Evolutionary conservation across 2,329 filamentous ascomycete species (phyloP).

Genomic region (Penicillium sp.): DNA sequence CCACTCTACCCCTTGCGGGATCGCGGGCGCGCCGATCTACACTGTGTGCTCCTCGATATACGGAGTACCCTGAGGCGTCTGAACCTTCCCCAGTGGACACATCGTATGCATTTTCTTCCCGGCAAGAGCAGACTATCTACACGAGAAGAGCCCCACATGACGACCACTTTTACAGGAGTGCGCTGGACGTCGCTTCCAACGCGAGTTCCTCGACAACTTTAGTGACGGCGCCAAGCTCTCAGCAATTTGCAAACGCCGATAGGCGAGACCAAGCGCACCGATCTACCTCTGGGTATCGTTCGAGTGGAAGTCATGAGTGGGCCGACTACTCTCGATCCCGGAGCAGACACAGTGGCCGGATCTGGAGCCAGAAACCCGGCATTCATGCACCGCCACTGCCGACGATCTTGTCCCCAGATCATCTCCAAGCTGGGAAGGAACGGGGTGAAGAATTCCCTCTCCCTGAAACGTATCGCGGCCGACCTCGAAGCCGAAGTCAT

Average conservation of each 20-base stretch:
- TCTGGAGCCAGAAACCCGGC: constrained; percentile 17
- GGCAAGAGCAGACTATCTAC: neutral
- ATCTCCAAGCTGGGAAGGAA: constrained; percentile 4
- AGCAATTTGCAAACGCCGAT: neutral
- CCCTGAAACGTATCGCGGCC: constrained; percentile 21
- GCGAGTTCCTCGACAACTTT: constrained; percentile 4
- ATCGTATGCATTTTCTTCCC: neutral
- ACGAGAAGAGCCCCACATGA: constrained; percentile 7
- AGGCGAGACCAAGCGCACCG: constrained; percentile 5
- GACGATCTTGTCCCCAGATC: constrained; percentile 19
- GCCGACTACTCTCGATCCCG: constrained; percentile 14
- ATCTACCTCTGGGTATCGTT: constrained; percentile 13
- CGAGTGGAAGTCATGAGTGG: neutral
- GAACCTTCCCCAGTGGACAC: neutral
- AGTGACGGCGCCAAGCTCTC: constrained; percentile 4
- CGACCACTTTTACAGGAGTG: constrained; percentile 9
- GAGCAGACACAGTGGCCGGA: constrained; percentile 10
- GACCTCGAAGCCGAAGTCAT: constrained; percentile 25
- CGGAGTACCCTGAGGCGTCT: constrained; percentile 14
- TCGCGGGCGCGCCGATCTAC: constrained; percentile 20
- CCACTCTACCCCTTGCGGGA: constrained; percentile 2
- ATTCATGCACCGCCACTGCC: constrained; percentile 22
- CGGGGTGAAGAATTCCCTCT: neutral
- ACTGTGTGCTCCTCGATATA: constrained; percentile 22
- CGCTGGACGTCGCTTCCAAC: constrained; percentile 1